Percentiles rank a stretch among this genome's conserved stretches.
phyloP scores from a whole-genome alignment of 1,284 basidiomycete species.

The Apiotrichum veenhuisii region DNA sequence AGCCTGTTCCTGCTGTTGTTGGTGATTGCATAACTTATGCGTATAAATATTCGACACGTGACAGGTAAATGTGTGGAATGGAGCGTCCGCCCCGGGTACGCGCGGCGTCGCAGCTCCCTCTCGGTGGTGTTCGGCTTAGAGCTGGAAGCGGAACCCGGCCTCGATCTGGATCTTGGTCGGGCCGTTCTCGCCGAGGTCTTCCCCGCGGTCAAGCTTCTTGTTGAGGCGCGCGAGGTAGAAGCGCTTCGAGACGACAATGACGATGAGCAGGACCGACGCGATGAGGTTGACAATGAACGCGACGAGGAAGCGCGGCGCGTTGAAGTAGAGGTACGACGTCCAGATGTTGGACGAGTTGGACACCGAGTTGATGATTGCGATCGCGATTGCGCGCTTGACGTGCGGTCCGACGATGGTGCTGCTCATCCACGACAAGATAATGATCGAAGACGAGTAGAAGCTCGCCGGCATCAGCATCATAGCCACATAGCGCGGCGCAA shows the following conservation, averaged over 20 bases:
- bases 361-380: conserved; percentile 36
- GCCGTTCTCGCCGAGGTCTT: conserved; percentile 33
- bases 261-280: conserved; percentile 25
- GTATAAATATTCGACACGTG: too few relatives aligned
- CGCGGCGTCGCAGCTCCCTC: too few relatives aligned
- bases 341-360: conserved; percentile 25
- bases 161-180: conserved; percentile 38
- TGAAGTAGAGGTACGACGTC: conserved; percentile 28
- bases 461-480: conserved; percentile 21
- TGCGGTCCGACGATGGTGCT: conserved; percentile 30
- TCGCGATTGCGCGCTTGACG: conserved; percentile 31
- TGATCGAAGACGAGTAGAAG: conserved; percentile 34
- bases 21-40: too few relatives aligned
- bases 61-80: too few relatives aligned
- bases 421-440: conserved; percentile 29
- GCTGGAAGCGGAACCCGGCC: conserved; percentile 46
- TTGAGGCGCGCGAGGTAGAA: conserved; percentile 42
- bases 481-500: conserved; percentile 27
- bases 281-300: conserved; percentile 28
- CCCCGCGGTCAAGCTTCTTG: conserved; percentile 41
- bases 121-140: conserved; percentile 33
- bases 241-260: conserved; percentile 19
- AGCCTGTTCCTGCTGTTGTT: too few relatives aligned
- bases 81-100: too few relatives aligned
- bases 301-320: conserved; percentile 20